Conservation (phyloP, 148 eudicot genomes). For the Vaccinium vitisidaea region DNA sequence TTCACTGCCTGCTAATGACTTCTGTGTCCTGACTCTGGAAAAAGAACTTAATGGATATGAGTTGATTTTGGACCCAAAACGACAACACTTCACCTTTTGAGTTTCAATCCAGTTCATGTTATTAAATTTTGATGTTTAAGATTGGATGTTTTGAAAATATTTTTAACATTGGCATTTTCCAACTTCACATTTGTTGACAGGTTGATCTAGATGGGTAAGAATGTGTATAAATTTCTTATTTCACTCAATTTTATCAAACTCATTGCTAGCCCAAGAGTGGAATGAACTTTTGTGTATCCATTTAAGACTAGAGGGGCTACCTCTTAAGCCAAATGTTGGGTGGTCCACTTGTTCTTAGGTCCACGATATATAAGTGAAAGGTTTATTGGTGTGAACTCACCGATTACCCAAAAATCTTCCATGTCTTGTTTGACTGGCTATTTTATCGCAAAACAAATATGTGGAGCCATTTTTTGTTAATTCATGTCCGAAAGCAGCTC, state of each 20-base stretch:
- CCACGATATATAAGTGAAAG: too few relatives aligned
- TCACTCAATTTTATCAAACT: background rate
- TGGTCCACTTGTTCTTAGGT: background rate
- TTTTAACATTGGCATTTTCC: background rate
- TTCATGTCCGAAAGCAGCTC: background rate
- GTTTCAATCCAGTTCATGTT: background rate
- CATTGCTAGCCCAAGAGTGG: background rate
- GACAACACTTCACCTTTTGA: background rate
- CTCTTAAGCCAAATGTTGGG: constrained; percentile 1
- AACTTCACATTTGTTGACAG: background rate
- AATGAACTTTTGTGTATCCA: background rate
- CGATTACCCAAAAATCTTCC: too few relatives aligned
- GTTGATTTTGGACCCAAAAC: background rate
- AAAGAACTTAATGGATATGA: background rate
- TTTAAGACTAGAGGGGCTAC: background rate
- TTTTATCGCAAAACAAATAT: background rate
- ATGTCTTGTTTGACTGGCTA: background rate
- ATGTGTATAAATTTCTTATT: background rate
- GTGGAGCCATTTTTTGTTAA: background rate
- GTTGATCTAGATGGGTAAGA: background rate
- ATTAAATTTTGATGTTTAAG: background rate
- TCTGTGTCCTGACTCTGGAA: background rate
- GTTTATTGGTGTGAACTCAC: background rate
- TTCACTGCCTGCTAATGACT: background rate
- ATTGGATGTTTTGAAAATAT: background rate